Evolutionary conservation across 768 basidiomycete species (phyloP).

Genomic region (Hericium erinaceus): DNA sequence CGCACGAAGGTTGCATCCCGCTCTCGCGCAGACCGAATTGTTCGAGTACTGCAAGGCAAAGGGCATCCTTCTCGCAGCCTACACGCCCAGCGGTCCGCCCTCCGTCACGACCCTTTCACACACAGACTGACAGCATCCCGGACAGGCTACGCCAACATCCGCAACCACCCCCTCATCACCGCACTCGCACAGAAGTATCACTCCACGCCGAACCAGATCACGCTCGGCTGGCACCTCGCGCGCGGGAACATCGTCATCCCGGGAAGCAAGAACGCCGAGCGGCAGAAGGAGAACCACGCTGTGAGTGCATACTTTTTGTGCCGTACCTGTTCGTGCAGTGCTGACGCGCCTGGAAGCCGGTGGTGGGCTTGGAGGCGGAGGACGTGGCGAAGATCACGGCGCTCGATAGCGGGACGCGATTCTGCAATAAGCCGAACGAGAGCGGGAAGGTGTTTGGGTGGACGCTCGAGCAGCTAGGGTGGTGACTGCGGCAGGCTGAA

Average conservation of each 20-base stretch:
- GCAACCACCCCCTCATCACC: background rate
- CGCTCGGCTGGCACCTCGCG: background rate
- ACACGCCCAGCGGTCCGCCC: slow-evolving; percentile 65
- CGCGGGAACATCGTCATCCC: background rate
- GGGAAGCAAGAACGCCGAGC: background rate
- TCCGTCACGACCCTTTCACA: too few relatives aligned
- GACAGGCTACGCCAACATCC: background rate
- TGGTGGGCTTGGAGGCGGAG: background rate
- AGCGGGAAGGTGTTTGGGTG: background rate
- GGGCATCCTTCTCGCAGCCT: slow-evolving; percentile 64
- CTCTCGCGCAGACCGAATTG: slow-evolving; percentile 66
- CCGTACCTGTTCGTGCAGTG: background rate
- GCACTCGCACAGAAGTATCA: background rate
- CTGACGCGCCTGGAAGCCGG: background rate
- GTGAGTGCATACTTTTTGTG: background rate
- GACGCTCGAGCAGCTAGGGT: background rate
- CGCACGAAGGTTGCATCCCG: slow-evolving; percentile 39
- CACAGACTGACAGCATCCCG: too few relatives aligned
- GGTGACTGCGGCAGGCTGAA: background rate
- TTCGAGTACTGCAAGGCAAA: slow-evolving; percentile 52
- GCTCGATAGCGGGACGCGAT: background rate
- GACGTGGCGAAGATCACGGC: background rate
- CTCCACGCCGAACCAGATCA: background rate
- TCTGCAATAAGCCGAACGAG: background rate
- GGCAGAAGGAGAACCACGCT: background rate